Percentiles rank a stretch among this genome's conserved stretches.
phyloP scores from a whole-genome alignment of 2,329 filamentous ascomycete species.

The Chaetomium sp. region DNA sequence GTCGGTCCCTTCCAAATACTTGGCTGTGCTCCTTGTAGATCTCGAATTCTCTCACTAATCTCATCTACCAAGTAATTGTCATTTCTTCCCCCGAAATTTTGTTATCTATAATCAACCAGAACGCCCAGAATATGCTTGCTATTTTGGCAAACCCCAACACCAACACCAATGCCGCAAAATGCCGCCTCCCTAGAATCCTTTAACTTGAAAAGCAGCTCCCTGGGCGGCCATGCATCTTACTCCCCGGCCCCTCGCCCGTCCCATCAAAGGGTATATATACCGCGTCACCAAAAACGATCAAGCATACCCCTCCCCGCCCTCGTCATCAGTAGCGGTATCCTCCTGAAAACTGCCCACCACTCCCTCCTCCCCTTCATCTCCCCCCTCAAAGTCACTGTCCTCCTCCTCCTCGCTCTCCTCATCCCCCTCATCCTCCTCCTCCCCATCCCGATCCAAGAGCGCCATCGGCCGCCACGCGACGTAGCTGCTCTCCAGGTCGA shows the following conservation, averaged over 20 bases:
- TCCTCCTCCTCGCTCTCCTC: slow-evolving; percentile 51
- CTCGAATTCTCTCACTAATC: neutral
- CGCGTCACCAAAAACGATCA: neutral
- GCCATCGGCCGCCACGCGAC: slow-evolving; percentile 76
- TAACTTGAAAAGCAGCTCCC: neutral
- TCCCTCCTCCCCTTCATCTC: slow-evolving; percentile 30
- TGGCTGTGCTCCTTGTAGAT: neutral
- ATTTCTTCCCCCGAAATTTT: neutral
- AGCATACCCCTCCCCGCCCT: slow-evolving; percentile 23
- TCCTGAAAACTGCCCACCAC: slow-evolving; percentile 27
- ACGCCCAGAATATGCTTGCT: slow-evolving; percentile 14
- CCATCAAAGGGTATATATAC: neutral
- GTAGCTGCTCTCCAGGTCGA: slow-evolving; percentile 73
- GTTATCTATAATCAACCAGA: neutral
- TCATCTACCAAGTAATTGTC: neutral
- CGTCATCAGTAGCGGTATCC: slow-evolving; percentile 38
- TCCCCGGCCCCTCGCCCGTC: neutral
- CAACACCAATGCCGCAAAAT: slow-evolving; percentile 18
- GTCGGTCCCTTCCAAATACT: no score
- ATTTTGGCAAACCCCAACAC: slow-evolving; percentile 10
- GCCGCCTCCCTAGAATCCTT: neutral
- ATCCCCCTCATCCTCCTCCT: slow-evolving; percentile 57
- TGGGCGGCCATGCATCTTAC: neutral
- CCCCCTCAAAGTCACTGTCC: slow-evolving; percentile 25
- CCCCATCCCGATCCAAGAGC: slow-evolving; percentile 63